Evolutionary conservation across 495 filamentous ascomycete species (phyloP), one percentile per base, ranked within the genome.

Genomic region (Tricharina praecox): DNA sequence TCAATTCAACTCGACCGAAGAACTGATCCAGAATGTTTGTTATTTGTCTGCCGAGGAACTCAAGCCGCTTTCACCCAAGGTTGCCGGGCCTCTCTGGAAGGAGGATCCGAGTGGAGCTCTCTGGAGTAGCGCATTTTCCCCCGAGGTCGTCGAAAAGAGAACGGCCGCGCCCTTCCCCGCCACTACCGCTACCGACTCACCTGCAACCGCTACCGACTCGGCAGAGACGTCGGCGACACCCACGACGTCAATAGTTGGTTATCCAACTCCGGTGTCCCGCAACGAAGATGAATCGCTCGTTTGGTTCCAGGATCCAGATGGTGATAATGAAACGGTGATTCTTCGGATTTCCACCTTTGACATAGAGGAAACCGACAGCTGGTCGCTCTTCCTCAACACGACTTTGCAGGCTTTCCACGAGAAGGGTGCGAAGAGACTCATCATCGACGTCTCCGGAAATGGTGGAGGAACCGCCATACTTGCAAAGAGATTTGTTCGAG

Each of bases 401-500:
- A 32, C 28, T 13, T 13, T 32, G 7, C 7, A 7, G 13, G 13
- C 7, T 7, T 13, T 32, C 13, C 7, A 7, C 13, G 28, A 32
- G 7, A 7, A 10, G 4, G 37, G 43, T 1, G 37, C 49, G 21
- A 45, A 26, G 3, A 49, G 48, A 19, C 13, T 58, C 5, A 26
- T 59, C 9, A 50, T 59, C 30, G 56, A 59, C 33, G 4, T 59
- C 16, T 44, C 50, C 9, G 48, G 40, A 4, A 59, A 59, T 19
- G 37, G 38, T n/a, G 56, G 56, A 1, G 56, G 56, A 2, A 21
- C n/a, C 18, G 4, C 42, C 4, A 2, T 28, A 0, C 47, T 59
- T 5, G 56, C 54, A 18, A 4, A 40, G 13, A 44, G 48, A 41
- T 24, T 48, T 5, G 37, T 47, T 11, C 32, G 30, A 28, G 46